Percentiles rank a stretch among this genome's conserved stretches.
Evolutionary conservation across 352 stramenopile genomes (phyloP).

Genomic region (Phytophthora macrochlamydospora): DNA sequence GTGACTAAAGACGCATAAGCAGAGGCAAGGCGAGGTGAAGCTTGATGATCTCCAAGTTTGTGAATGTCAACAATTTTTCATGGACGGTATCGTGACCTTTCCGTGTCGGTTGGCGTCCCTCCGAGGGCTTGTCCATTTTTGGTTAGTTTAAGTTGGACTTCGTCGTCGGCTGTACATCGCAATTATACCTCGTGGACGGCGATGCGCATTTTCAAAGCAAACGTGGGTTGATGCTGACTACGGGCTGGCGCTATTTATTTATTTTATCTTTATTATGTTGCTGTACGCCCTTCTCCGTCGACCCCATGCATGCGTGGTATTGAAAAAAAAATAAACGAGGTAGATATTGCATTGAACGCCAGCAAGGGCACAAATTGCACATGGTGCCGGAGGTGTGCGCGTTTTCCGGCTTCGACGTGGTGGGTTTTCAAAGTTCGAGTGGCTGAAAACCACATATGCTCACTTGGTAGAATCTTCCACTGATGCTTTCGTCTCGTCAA

Average conservation of each 20-base stretch:
- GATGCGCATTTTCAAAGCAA: background rate
- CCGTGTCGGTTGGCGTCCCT: conserved; percentile 16
- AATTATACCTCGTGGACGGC: background rate
- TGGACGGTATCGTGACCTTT: conserved; percentile 20
- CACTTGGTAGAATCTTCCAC: no score
- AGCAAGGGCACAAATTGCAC: no score
- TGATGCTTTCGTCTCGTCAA: no score
- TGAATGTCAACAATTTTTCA: conserved; percentile 11
- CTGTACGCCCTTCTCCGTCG: background rate
- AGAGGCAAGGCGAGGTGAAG: conserved; percentile 8
- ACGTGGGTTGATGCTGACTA: background rate
- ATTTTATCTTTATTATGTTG: conserved; percentile 18
- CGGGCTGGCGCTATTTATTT: conserved; percentile 21
- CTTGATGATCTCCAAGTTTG: conserved; percentile 10
- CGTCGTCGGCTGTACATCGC: background rate
- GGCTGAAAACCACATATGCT: no score
- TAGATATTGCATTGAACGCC: background rate
- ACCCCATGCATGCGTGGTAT: no score
- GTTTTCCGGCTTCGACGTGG: no score
- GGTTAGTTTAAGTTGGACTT: background rate
- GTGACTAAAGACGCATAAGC: conserved; percentile 19
- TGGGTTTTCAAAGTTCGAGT: no score
- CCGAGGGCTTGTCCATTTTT: conserved; percentile 18
- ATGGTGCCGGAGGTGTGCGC: no score
- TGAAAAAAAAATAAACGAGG: no score